Evolutionary conservation across 2,329 filamentous ascomycete genomes (phyloP).

Genomic region (Aciculosporium take): DNA sequence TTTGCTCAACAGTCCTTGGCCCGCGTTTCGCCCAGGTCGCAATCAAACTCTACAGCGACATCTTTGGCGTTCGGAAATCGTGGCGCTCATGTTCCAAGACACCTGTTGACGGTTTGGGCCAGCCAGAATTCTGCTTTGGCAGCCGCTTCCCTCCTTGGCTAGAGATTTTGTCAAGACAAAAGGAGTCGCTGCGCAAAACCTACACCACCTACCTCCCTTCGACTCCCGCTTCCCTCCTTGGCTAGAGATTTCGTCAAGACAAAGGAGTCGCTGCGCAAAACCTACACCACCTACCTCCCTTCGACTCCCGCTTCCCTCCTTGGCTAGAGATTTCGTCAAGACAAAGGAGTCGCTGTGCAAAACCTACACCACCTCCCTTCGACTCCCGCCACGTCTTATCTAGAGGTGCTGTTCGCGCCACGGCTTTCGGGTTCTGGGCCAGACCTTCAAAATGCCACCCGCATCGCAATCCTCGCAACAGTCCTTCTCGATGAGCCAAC

Average conservation of each 20-base stretch:
- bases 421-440: neutral
- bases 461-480: slow-evolving; percentile 41
- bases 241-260: too few species aligned
- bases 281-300: too few species aligned
- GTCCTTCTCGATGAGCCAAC: slow-evolving; percentile 43
- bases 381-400: neutral
- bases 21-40: neutral
- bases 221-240: too few species aligned
- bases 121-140: neutral
- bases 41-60: neutral
- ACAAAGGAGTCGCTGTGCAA: neutral
- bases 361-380: neutral
- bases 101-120: neutral
- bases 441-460: slow-evolving; percentile 18
- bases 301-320: slow-evolving; percentile 1
- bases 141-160: too few species aligned
- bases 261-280: too few species aligned
- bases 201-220: too few species aligned
- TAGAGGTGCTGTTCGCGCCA: neutral
- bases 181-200: too few species aligned
- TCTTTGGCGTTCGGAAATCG: neutral
- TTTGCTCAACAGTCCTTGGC: neutral
- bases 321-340: neutral
- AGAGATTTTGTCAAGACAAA: too few species aligned
- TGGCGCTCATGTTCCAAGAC: neutral